phyloP scores from a whole-genome alignment of 192 early-diverging fungal genomes.

The Coemansia biformis region DNA sequence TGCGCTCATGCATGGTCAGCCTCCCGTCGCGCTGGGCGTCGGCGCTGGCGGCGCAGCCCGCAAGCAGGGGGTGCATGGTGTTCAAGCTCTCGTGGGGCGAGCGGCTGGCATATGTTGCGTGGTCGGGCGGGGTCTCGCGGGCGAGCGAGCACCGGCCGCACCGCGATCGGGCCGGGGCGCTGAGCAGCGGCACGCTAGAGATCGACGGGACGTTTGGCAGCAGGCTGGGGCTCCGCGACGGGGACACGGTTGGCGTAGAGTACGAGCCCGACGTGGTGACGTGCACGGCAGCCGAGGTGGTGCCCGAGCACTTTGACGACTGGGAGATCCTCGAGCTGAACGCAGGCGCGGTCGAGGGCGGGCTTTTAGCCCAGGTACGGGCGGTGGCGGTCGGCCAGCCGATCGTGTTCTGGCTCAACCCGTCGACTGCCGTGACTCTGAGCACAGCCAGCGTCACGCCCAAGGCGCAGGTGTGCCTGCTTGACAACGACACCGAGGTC shows the following conservation, averaged over 20 bases:
- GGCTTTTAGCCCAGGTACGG: conserved; percentile 63
- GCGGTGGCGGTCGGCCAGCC: conserved; percentile 62
- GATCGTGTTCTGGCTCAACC: conserved; percentile 71
- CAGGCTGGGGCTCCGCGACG: conserved; percentile 58
- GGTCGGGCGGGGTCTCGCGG: conserved; percentile 37
- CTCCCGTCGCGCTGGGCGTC: conserved; percentile 68
- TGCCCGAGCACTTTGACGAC: conserved; percentile 65
- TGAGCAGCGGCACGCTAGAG: conserved; percentile 48
- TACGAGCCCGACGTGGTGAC: conserved; percentile 54
- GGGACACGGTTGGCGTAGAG: conserved; percentile 57
- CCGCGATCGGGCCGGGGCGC: conserved; percentile 10
- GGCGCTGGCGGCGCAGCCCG: conserved; percentile 55
- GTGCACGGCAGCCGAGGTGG: conserved; percentile 61
- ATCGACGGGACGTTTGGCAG: conserved; percentile 67
- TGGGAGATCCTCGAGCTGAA: conserved; percentile 80
- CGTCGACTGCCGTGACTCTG: conserved; percentile 60
- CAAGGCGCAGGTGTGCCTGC: conserved; percentile 39
- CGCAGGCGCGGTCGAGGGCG: conserved; percentile 67
- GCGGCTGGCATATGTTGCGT: conserved; percentile 23
- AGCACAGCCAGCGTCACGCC: conserved; percentile 46
- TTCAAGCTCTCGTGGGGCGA: conserved; percentile 27
- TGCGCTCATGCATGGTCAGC: conserved; percentile 67
- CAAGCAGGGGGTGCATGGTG: conserved; percentile 26
- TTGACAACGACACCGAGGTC: conserved; percentile 65
- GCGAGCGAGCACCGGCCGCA: conserved; percentile 2